phyloP scores from a whole-genome alignment of 495 filamentous ascomycete genomes.

The Cairneyella variabilis region DNA sequence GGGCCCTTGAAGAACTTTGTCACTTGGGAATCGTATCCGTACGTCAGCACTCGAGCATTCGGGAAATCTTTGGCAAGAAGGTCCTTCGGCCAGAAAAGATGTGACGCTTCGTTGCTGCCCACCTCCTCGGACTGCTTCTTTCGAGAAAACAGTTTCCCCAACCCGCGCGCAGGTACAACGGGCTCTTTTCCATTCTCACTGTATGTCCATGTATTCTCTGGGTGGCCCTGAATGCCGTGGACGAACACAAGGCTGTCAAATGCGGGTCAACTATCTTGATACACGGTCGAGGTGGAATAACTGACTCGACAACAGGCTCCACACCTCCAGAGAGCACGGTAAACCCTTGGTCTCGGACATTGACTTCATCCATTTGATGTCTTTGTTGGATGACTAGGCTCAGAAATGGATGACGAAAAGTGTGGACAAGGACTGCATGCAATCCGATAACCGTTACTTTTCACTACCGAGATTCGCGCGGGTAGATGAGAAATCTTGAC shows the following conservation, averaged over 20 bases:
- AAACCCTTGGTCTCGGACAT: not conserved
- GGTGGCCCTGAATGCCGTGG: constrained; percentile 28
- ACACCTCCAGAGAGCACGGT: not conserved
- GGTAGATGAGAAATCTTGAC: not conserved
- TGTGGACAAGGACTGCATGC: not conserved
- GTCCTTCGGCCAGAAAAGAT: constrained; percentile 31
- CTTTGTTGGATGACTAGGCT: not conserved
- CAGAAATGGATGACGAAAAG: not conserved
- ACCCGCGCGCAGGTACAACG: not conserved
- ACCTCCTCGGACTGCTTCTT: not conserved
- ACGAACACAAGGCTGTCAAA: constrained; percentile 27
- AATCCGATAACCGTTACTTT: not conserved
- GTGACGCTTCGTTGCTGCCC: not conserved
- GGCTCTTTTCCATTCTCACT: not conserved
- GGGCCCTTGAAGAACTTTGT: constrained; percentile 22
- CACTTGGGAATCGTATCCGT: constrained; percentile 35
- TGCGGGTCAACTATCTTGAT: not conserved
- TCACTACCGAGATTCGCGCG: no score
- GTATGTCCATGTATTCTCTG: constrained; percentile 25
- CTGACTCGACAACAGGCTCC: not conserved
- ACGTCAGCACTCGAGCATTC: constrained; percentile 32
- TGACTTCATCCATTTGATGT: not conserved
- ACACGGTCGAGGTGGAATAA: not conserved
- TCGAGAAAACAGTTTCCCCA: not conserved
- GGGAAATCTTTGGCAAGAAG: constrained; percentile 28